Percentiles rank a stretch among this genome's conserved stretches.
Conservation (phyloP, 768 basidiomycete species). For the Lactarius vividus region DNA sequence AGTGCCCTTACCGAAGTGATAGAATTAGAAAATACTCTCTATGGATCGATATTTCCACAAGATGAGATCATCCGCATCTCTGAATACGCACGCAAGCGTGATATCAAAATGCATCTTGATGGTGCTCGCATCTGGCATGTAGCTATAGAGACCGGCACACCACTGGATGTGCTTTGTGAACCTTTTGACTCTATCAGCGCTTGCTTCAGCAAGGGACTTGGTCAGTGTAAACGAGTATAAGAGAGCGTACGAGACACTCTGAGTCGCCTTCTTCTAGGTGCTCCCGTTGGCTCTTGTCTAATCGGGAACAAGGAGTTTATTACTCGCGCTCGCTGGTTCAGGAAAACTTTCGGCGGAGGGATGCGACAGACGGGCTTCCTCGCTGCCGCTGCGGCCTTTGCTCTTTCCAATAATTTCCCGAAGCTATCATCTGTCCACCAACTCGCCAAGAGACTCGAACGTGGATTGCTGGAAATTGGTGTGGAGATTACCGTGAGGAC, state of each 20-base stretch:
- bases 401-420: slow-evolving; percentile 80
- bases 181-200: slow-evolving; percentile 92
- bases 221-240: slow-evolving; percentile 41
- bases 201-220: slow-evolving; percentile 97
- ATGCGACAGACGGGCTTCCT: slow-evolving; percentile 91
- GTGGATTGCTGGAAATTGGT: slow-evolving; percentile 69
- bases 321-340: slow-evolving; percentile 77
- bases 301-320: slow-evolving; percentile 84
- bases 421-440: slow-evolving; percentile 70
- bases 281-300: slow-evolving; percentile 78
- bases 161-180: slow-evolving; percentile 72
- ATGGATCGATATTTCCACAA: slow-evolving; percentile 90
- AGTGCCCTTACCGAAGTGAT: slow-evolving; percentile 85
- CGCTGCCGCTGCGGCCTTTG: slow-evolving; percentile 82
- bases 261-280: slow-evolving; percentile 43
- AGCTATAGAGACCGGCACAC: slow-evolving; percentile 64
- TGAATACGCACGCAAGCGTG: slow-evolving; percentile 62
- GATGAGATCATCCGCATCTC: slow-evolving; percentile 82
- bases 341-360: slow-evolving; percentile 93
- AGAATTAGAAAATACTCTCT: slow-evolving; percentile 89
- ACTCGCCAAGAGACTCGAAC: slow-evolving; percentile 65
- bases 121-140: slow-evolving; percentile 96
- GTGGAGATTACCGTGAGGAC: slow-evolving; percentile 67
- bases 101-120: slow-evolving; percentile 84
- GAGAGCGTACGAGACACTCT: not conserved